Conservation (phyloP, 2,329 filamentous ascomycete species). For the Coleophoma crateriformis region DNA sequence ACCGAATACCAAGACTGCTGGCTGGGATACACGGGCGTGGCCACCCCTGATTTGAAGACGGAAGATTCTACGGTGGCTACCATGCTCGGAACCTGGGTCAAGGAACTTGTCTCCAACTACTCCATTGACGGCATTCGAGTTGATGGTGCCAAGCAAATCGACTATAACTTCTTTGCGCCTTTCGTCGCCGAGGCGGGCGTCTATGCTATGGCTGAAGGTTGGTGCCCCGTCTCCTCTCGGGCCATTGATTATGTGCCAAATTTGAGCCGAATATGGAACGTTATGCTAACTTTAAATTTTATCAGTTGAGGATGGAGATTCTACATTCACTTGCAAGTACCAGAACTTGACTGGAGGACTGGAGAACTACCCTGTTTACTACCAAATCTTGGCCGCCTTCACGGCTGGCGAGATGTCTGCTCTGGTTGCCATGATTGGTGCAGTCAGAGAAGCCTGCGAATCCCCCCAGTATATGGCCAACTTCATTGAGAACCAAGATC, state of each 20-base stretch:
- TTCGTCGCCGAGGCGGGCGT: conserved; percentile 48
- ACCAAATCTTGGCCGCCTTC: neutral
- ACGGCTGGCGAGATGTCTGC: conserved; percentile 8
- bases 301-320: conserved; percentile 22
- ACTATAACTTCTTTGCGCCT: conserved; percentile 44
- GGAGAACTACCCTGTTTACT: conserved; percentile 48
- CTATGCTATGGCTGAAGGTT: conserved; percentile 51
- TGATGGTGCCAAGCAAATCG: conserved; percentile 38
- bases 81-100: conserved; percentile 32
- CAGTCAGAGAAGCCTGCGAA: neutral
- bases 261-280: too few species aligned
- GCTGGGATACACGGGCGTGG: conserved; percentile 34
- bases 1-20: conserved; percentile 33
- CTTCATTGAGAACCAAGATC: conserved; percentile 36
- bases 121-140: conserved; percentile 40
- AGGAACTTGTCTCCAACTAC: conserved; percentile 34
- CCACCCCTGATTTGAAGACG: conserved; percentile 36
- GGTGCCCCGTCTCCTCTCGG: conserved; percentile 32
- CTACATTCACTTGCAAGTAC: conserved; percentile 32
- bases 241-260: too few species aligned
- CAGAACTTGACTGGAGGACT: conserved; percentile 46
- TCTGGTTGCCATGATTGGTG: conserved; percentile 29
- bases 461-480: conserved; percentile 24
- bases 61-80: conserved; percentile 30
- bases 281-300: too few species aligned